These are phyloP conservation scores for Porphyrellus cyaneotinctus DNA, from an alignment of 768 basidiomycete genomes.

Conservation along the genomic window DNA sequence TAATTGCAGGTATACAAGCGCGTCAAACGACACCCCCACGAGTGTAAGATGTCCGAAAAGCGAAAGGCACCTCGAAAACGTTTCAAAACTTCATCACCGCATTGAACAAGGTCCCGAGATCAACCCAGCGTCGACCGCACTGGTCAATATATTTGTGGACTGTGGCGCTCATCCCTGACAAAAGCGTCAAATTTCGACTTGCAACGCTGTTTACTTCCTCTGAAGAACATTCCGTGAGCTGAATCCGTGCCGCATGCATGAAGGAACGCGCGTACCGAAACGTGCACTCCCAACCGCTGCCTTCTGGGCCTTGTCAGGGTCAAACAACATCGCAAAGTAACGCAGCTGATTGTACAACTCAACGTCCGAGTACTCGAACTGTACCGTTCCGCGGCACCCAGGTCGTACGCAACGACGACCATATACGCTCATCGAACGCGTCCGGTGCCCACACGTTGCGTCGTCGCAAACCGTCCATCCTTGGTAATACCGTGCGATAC, in stretches of 20 bases:
- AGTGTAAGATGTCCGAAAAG: not conserved
- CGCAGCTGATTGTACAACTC: constrained; percentile 88
- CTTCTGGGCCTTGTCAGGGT: constrained; percentile 58
- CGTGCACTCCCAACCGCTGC: constrained; percentile 45
- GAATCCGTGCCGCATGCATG: not conserved
- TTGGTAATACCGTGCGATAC: constrained; percentile 81
- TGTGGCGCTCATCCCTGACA: constrained; percentile 50
- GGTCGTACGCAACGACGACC: constrained; percentile 71
- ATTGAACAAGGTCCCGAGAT: constrained; percentile 67
- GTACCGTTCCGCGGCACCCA: constrained; percentile 9
- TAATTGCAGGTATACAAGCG: constrained; percentile 1
- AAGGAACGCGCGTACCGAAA: constrained; percentile 31
- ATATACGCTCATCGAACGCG: constrained; percentile 93
- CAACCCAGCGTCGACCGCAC: constrained; percentile 88
- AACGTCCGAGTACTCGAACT: constrained; percentile 71
- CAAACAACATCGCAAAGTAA: constrained; percentile 78
- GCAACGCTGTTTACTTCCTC: constrained; percentile 47
- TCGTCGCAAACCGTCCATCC: constrained; percentile 89
- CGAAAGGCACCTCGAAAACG: not conserved
- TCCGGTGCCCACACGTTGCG: constrained; percentile 72
- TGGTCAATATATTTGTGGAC: constrained; percentile 81
- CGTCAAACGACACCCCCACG: not conserved
- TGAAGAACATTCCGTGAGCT: not conserved
- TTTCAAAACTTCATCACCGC: constrained; percentile 69
- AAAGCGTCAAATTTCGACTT: constrained; percentile 44